Base-by-base conservation (phyloP, 139 green algal species). In the Chlorella sp. region DNA sequence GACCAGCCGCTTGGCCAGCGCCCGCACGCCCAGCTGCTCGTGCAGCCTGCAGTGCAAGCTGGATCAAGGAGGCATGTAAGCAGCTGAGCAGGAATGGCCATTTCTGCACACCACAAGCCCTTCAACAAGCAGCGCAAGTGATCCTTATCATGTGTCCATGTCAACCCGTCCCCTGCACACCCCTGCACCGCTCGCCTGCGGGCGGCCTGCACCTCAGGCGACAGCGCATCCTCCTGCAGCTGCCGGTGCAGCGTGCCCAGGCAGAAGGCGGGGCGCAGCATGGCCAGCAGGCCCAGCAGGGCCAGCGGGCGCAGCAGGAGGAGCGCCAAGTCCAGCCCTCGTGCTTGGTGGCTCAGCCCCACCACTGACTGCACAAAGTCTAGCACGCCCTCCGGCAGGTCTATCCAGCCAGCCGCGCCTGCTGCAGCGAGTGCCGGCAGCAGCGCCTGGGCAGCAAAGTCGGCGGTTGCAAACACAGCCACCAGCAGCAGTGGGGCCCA, bases 401-500 rank as follows among this genome's bases (percentile, higher is more conserved):
- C 20, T 40, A 74, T 30, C 34, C 60, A 1, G 46, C 68, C 20
- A 19, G 46, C n/a, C 36, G 65, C 43, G 22, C 28, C 28, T 36
- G 79, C 87, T 34, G 88, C 83, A 17, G 86, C 77, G 1, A 80
- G 44, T 3, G 41, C 32, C 41, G 88, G 82, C 30, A 86, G 82
- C 58, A 46, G 2, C 19, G 74, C 87, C 62, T 92, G 88, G 3
- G 72, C 51, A 13, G 62, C 28, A 38, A 85, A 86, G 51, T 92
- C 88, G 4, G 44, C 46, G 0, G 86, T 48, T 28, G 88, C 88
- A 51, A 84, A 78, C 2, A 72, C 19, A 0, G 82, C 83, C 77
- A 90, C 74, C 30, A 87, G 36, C 26, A 75, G 56, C 14, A 87
- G 67, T 13, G 86, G 68, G 36, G 82, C 40, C 88, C 88, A 92